phyloP scores from a whole-genome alignment of 768 basidiomycete genomes.

The Xanthoconium stramineum region DNA sequence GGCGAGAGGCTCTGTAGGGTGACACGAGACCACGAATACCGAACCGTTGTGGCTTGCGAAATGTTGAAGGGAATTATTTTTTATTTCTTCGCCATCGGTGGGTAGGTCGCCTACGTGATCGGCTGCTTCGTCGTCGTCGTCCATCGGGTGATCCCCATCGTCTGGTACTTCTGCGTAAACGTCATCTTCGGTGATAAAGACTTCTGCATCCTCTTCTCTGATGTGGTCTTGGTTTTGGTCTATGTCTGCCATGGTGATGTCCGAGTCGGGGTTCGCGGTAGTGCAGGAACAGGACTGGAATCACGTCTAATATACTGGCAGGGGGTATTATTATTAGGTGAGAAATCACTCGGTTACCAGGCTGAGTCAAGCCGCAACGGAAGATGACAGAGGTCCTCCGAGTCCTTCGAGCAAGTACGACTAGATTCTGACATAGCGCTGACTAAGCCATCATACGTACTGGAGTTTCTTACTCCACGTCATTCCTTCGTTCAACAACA shows the following conservation, averaged over 20 bases:
- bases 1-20: conserved; percentile 78
- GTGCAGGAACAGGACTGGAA: background rate
- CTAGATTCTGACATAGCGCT: background rate
- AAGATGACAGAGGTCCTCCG: too few species aligned
- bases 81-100: conserved; percentile 37
- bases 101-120: conserved; percentile 46
- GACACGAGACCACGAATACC: conserved; percentile 80
- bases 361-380: background rate
- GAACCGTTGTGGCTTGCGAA: conserved; percentile 70
- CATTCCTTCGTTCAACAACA: conserved; percentile 33
- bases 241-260: conserved; percentile 31
- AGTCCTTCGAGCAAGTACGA: too few species aligned
- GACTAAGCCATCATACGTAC: conserved; percentile 18
- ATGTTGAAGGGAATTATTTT: conserved; percentile 66
- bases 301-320: background rate
- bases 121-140: conserved; percentile 58
- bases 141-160: conserved; percentile 69
- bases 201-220: conserved; percentile 47
- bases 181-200: conserved; percentile 66
- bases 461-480: conserved; percentile 27
- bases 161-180: conserved; percentile 61
- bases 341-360: conserved; percentile 24
- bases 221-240: conserved; percentile 32
- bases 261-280: background rate
- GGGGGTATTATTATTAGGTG: conserved; percentile 10